Evolutionary conservation across 139 green algal species (phyloP).

Genomic region (Chlamydomonas asymmetrica): DNA sequence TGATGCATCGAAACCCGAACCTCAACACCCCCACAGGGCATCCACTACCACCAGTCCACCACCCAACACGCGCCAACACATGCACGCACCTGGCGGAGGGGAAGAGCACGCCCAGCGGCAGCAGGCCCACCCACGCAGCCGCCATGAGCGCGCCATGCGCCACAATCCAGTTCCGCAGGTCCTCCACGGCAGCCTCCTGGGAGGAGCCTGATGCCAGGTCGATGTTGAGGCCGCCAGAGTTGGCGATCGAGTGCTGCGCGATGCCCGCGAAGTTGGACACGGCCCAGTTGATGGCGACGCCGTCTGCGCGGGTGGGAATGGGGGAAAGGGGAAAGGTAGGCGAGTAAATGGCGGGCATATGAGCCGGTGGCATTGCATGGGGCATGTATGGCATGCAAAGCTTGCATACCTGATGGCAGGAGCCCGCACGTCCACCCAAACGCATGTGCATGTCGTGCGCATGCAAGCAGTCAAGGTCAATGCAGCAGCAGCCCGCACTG

Average conservation of each 20-base stretch:
- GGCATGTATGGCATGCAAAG: not conserved
- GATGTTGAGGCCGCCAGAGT: constrained; percentile 9
- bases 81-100: constrained; percentile 21
- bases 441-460: no score
- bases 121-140: constrained; percentile 23
- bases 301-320: no score
- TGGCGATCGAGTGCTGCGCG: not conserved
- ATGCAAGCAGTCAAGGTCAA: no score
- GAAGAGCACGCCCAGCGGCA: constrained; percentile 20
- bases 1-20: no score
- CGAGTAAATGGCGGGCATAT: no score
- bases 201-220: not conserved
- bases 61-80: no score
- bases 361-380: no score
- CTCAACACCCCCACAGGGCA: no score
- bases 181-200: not conserved
- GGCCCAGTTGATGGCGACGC: constrained; percentile 12
- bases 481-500: not conserved
- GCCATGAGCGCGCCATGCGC: constrained; percentile 34
- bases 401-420: no score
- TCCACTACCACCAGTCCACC: no score
- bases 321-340: not conserved
- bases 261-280: not conserved
- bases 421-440: no score
- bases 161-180: constrained; percentile 17